Conservation (phyloP, 75 land plant genomes). For the Sequoiadendron giganteum region DNA sequence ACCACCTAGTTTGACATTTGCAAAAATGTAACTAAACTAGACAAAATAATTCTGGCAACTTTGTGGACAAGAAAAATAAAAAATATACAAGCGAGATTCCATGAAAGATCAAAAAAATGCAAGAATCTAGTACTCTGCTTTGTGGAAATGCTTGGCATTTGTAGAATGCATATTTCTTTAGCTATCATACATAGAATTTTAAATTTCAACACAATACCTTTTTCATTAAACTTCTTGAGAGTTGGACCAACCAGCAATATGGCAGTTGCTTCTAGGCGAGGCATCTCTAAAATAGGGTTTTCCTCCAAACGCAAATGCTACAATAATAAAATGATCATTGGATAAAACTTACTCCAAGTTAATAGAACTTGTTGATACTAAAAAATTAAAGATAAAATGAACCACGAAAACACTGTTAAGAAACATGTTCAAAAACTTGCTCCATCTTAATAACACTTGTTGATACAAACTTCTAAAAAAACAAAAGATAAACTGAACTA, state of each 20-base stretch:
- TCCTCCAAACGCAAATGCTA: slow-evolving; percentile 94
- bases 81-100: not conserved
- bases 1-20: not conserved
- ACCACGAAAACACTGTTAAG: not conserved
- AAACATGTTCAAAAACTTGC: not conserved
- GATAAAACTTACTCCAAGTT: not conserved
- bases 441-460: not conserved
- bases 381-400: not conserved
- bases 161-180: not conserved
- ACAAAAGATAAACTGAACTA: not conserved
- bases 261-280: too few relatives aligned
- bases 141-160: not conserved
- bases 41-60: not conserved
- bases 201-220: slow-evolving; percentile 36
- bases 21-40: not conserved
- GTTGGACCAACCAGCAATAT: too few relatives aligned
- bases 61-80: not conserved
- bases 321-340: slow-evolving; percentile 10
- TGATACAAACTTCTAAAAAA: not conserved
- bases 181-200: not conserved
- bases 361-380: not conserved
- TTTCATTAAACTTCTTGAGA: too few relatives aligned
- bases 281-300: slow-evolving; percentile 90
- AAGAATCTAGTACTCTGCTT: not conserved
- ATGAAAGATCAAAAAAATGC: not conserved